Percentiles rank a stretch among this genome's conserved stretches.
Evolutionary conservation across 345 rosid genomes (phyloP).

Genomic region (Litchi chinensis): DNA sequence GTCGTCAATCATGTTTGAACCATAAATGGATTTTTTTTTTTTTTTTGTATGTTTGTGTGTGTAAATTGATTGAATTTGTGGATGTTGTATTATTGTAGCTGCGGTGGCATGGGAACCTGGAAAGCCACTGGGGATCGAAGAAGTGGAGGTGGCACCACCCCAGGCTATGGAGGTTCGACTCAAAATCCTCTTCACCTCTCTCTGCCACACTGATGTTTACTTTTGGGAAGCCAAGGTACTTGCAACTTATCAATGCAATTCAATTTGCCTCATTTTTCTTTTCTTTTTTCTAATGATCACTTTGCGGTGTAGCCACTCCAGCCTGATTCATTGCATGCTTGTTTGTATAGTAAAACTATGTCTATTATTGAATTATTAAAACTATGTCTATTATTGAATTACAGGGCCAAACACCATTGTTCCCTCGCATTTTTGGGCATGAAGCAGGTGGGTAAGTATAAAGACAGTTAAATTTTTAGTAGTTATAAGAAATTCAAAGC

Average conservation of each 20-base stretch:
- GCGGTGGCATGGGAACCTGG: conserved; percentile 65
- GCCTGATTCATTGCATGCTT: too few relatives aligned
- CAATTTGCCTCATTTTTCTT: too few relatives aligned
- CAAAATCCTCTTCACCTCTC: conserved; percentile 41
- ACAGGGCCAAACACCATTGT: conserved; percentile 45
- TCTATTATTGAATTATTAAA: not conserved
- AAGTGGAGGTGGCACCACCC: conserved; percentile 61
- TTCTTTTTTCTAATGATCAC: too few relatives aligned
- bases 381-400: not conserved
- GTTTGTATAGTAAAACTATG: not conserved
- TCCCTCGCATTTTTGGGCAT: conserved; percentile 46
- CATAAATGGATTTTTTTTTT: not conserved
- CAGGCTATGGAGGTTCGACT: conserved; percentile 49
- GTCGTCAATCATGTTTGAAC: not conserved
- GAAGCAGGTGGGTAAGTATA: conserved; percentile 44
- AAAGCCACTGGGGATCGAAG: conserved; percentile 51
- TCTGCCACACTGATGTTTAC: conserved; percentile 54
- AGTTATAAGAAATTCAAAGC: not conserved
- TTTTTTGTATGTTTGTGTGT: not conserved
- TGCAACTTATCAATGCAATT: not conserved
- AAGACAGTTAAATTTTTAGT: not conserved
- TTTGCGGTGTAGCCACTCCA: too few relatives aligned
- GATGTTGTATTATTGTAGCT: conserved; percentile 25
- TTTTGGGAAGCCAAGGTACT: conserved; percentile 58
- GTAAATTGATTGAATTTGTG: not conserved